Percentiles rank a stretch among this genome's conserved stretches.
phyloP scores from a whole-genome alignment of 176 grass and related monocot species.

The Lolium multiflorum region DNA sequence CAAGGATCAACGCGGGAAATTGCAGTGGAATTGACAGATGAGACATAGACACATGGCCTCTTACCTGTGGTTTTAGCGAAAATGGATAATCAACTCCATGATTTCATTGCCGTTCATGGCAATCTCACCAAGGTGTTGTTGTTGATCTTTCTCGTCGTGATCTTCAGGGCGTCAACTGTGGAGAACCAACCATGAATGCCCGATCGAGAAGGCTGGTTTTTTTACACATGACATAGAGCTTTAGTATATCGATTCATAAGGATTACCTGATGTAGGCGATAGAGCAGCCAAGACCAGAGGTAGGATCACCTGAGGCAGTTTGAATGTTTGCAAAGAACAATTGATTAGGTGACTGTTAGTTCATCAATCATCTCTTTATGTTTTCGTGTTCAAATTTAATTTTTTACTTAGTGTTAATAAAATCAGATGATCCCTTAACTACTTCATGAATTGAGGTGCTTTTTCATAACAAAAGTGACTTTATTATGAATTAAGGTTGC shows the following conservation, averaged over 20 bases:
- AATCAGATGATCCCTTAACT: too few species aligned
- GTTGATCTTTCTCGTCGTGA: not conserved
- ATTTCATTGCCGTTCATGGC: not conserved
- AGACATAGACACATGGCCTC: not conserved
- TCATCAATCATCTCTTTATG: not conserved
- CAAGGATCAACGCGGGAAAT: not conserved
- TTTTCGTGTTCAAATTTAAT: not conserved
- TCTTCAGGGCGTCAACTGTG: not conserved
- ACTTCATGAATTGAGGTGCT: too few species aligned
- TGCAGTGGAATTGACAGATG: not conserved
- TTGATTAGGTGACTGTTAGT: not conserved
- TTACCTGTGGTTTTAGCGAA: not conserved
- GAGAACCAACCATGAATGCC: not conserved
- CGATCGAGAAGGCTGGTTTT: not conserved
- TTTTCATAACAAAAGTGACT: not conserved
- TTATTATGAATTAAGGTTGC: not conserved
- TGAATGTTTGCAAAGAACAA: not conserved
- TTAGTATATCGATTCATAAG: not conserved
- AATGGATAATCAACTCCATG: not conserved
- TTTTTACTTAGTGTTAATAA: not conserved
- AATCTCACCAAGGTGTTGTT: not conserved
- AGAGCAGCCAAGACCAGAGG: not conserved
- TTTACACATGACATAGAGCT: not conserved
- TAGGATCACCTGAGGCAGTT: too few species aligned
- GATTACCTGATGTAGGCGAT: not conserved